Percentiles rank a stretch among this genome's conserved stretches.
Evolutionary conservation across 2,329 filamentous ascomycete genomes (phyloP).

Genomic region (Escovopsis weberi): DNA sequence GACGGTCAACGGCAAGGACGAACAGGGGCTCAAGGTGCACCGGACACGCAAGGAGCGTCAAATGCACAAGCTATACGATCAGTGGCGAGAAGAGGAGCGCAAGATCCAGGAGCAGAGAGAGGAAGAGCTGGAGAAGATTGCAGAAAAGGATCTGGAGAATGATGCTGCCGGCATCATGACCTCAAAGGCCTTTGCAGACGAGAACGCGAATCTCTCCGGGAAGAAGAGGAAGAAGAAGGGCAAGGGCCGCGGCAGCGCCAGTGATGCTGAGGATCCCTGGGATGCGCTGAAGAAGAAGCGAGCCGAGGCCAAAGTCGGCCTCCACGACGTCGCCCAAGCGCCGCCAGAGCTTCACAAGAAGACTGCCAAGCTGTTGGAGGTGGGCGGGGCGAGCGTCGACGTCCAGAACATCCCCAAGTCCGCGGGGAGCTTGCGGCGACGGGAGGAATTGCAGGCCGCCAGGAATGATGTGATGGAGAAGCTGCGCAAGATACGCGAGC

Average conservation of each 20-base stretch:
- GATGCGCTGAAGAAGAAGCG: slow-evolving; percentile 53
- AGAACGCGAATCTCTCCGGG: slow-evolving; percentile 16
- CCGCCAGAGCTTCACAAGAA: slow-evolving; percentile 56
- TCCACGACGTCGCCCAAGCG: slow-evolving; percentile 53
- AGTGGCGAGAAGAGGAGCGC: slow-evolving; percentile 55
- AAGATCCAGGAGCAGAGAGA: slow-evolving; percentile 49
- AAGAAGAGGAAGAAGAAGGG: slow-evolving; percentile 16
- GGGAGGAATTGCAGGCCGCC: slow-evolving; percentile 23
- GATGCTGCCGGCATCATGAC: slow-evolving; percentile 29
- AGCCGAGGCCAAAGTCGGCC: slow-evolving; percentile 35
- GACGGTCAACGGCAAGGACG: slow-evolving; percentile 45
- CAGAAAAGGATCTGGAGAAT: slow-evolving; percentile 48
- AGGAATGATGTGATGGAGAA: slow-evolving; percentile 23
- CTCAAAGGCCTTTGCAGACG: slow-evolving; percentile 30
- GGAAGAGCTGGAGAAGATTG: slow-evolving; percentile 49
- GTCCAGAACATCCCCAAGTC: slow-evolving; percentile 24
- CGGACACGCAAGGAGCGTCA: slow-evolving; percentile 74
- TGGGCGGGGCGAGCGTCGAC: slow-evolving; percentile 19
- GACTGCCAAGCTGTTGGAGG: slow-evolving; percentile 18
- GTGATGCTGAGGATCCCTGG: slow-evolving; percentile 55
- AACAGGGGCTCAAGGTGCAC: slow-evolving; percentile 49
- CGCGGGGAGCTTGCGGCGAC: slow-evolving; percentile 23
- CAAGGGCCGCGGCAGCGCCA: slow-evolving; percentile 29
- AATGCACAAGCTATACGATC: slow-evolving; percentile 66
- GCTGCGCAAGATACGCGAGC: slow-evolving; percentile 23